phyloP scores from a whole-genome alignment of 2,329 filamentous ascomycete species.

The Orbilia javanica region DNA sequence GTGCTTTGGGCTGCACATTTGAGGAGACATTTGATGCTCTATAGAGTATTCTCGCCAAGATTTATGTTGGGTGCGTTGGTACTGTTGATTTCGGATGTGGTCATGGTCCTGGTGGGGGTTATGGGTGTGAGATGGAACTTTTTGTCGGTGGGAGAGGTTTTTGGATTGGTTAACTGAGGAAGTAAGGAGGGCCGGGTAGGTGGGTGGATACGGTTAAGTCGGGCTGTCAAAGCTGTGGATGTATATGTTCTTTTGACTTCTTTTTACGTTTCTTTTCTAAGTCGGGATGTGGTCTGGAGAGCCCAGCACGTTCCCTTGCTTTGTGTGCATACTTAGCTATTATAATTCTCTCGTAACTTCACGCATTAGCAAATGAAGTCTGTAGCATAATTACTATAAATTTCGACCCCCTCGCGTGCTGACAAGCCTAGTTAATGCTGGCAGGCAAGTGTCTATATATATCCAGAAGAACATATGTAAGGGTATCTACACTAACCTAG shows the following conservation, averaged over 20 bases:
- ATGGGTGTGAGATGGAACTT: conserved; percentile 81
- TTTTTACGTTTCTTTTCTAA: background rate
- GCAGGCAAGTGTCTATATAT: background rate
- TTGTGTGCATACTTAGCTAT: background rate
- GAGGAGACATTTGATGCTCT: conserved; percentile 93
- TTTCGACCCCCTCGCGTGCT: background rate
- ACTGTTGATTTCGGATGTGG: conserved; percentile 80
- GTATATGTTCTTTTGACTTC: too few relatives aligned
- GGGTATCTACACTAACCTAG: conserved; percentile 1
- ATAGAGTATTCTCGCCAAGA: conserved; percentile 89
- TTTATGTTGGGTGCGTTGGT: conserved; percentile 85
- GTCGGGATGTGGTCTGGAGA: too few relatives aligned
- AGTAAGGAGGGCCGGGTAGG: background rate
- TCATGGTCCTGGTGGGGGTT: conserved; percentile 71
- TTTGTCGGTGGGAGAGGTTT: conserved; percentile 84
- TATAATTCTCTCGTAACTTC: background rate
- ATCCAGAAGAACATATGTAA: background rate
- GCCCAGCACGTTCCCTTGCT: background rate
- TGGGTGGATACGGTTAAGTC: background rate
- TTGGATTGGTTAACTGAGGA: conserved; percentile 75
- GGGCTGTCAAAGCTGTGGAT: background rate
- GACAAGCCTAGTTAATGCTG: background rate
- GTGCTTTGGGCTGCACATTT: conserved; percentile 91
- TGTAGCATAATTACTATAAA: background rate
- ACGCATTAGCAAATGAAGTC: background rate